Evolutionary conservation across 2,329 filamentous ascomycete genomes (phyloP), one percentile per base, ranked within the genome.

Genomic region (Penicillium sp.): DNA sequence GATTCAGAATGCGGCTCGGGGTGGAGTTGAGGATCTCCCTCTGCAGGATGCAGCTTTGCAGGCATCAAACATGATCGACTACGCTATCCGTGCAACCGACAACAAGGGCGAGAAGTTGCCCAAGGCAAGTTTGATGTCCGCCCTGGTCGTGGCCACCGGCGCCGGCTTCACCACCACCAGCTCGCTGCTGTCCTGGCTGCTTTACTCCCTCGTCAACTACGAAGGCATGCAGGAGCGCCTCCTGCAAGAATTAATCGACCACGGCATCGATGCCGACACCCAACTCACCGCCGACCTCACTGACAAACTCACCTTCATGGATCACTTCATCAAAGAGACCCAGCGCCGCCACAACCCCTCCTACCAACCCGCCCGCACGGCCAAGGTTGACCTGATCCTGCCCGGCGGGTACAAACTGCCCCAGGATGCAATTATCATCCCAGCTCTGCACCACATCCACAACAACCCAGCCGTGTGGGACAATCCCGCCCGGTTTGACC

Each of bases 101-200:
- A 75, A 58, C 30, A 61, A 60, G 31, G 58, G 58, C 27, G 57
- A 60, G 22, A 61, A 61, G 27, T 31, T 61, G 18, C 57, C 58
- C 7, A 55, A 61, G 30, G 42, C 51, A 14, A 60, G 58, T 39
- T 28, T 61, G 44, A 40, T 78, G 39, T 60, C 61, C 54, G 66
- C 69, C 2, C 68, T 83, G 0, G 69, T 83, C 2, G 79, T 84
- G 2, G 75, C 76, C 8, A 81, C 77, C 0, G 82, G 73, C 3
- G 82, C 82, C 2, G 83, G 83, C 20, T 85, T 85, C 69, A 83
- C 79, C 2, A 85, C 83, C 0, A 85, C 80, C 1, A 79, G 76
- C 3, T 80, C 80, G 0, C 74, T 85, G 3, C 71, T 85, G 2
- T 82, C 80, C 0, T 85, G 81, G 83, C 70, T 81, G 1, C 63